A percentile compares a stretch with the other conserved stretches of the same genome.
Conservation (phyloP, 257 asterid species). For the Petunia axillaris region DNA sequence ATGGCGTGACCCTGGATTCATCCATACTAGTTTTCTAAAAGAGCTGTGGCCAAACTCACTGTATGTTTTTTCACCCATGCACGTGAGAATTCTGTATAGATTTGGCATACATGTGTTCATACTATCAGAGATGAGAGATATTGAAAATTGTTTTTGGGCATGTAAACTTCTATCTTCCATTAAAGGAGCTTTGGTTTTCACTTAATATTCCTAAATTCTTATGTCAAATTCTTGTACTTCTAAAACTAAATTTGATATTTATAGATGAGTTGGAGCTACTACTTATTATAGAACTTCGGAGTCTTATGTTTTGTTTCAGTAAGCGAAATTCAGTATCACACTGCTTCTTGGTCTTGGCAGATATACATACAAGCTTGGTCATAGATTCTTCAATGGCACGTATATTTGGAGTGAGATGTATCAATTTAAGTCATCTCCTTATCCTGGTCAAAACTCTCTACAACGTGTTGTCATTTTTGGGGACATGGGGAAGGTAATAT, state of each 20-base stretch:
- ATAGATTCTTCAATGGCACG: constrained; percentile 64
- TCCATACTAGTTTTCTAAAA: constrained; percentile 58
- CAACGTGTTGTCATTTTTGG: constrained; percentile 87
- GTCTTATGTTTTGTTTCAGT: not conserved
- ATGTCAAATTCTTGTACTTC: not conserved
- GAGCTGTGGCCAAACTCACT: constrained; percentile 56
- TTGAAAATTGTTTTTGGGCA: not conserved
- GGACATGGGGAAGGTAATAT: constrained; percentile 90
- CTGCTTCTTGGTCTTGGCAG: constrained; percentile 42
- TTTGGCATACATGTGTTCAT: constrained; percentile 7
- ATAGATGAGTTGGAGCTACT: constrained; percentile 4
- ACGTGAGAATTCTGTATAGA: not conserved
- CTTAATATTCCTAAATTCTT: not conserved
- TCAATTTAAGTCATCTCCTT: constrained; percentile 86
- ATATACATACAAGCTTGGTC: constrained; percentile 89
- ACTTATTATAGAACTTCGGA: not conserved
- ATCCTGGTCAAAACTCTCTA: constrained; percentile 88
- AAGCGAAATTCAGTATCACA: constrained; percentile 10
- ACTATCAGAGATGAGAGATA: not conserved
- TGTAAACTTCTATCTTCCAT: not conserved
- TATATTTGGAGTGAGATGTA: constrained; percentile 62
- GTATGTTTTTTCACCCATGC: constrained; percentile 36
- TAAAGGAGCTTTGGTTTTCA: not conserved
- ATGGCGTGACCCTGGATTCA: constrained; percentile 72
- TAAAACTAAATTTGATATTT: not conserved